These are phyloP conservation scores for Hymenoscyphus repandus DNA, from an alignment of 2,329 filamentous ascomycete genomes.

Conservation along the genomic window DNA sequence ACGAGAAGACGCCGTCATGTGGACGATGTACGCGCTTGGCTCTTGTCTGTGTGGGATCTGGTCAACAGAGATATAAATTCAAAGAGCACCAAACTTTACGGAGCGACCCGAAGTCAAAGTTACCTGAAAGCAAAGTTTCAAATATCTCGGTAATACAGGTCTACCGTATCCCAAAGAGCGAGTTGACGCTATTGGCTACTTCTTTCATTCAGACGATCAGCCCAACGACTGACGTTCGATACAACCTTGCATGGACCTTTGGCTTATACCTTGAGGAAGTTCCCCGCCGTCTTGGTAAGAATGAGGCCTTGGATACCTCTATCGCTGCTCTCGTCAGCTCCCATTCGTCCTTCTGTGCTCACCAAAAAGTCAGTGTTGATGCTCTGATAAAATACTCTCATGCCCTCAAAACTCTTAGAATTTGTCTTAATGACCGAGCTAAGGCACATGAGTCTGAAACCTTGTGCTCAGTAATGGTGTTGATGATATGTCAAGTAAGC, in stretches of 20 bases:
- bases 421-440: slow-evolving; percentile 29
- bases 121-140: neutral
- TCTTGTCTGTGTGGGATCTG: slow-evolving; percentile 2
- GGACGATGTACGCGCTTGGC: neutral
- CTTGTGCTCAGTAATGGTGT: slow-evolving; percentile 34
- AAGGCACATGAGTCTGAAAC: slow-evolving; percentile 32
- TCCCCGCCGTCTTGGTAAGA: neutral
- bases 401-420: slow-evolving; percentile 6
- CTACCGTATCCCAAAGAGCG: neutral
- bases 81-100: neutral
- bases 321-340: neutral
- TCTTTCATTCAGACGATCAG: neutral
- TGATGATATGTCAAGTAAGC: slow-evolving; percentile 29
- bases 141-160: neutral
- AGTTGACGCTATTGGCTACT: neutral
- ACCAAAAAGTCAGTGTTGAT: neutral
- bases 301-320: slow-evolving; percentile 3
- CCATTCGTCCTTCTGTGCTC: neutral
- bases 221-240: neutral
- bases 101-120: neutral
- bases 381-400: neutral
- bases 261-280: slow-evolving; percentile 1
- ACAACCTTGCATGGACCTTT: slow-evolving; percentile 1
- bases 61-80: slow-evolving; percentile 2
- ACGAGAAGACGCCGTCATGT: neutral